Conservation (phyloP, 75 land plant species). For the Chamaecyparis obtusa region DNA sequence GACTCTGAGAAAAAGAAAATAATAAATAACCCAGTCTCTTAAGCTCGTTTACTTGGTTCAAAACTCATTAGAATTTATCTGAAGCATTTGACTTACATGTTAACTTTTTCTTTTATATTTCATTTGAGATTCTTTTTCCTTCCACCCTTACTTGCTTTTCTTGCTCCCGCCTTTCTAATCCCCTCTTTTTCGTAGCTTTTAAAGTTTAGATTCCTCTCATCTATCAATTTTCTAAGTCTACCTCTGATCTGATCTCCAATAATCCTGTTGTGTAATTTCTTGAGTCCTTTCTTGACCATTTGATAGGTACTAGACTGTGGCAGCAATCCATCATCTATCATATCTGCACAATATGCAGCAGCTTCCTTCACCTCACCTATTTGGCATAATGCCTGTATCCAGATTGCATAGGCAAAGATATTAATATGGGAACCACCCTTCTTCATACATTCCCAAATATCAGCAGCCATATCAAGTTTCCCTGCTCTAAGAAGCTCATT, state of each 20-base stretch:
- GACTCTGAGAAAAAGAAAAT: not conserved
- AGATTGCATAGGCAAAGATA: slow-evolving; percentile 71
- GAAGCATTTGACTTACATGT: not conserved
- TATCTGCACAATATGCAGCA: slow-evolving; percentile 56
- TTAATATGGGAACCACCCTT: slow-evolving; percentile 48
- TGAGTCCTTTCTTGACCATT: slow-evolving; percentile 64
- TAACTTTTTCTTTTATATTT: not conserved
- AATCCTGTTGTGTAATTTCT: slow-evolving; percentile 49
- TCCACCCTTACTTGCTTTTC: slow-evolving; percentile 20
- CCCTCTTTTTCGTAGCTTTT: slow-evolving; percentile 65
- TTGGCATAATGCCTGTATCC: slow-evolving; percentile 67
- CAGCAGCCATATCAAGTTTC: slow-evolving; percentile 60
- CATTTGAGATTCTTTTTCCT: slow-evolving; percentile 15
- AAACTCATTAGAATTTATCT: not conserved
- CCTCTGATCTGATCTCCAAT: slow-evolving; percentile 64
- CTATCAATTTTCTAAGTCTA: slow-evolving; percentile 66
- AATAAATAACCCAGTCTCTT: not conserved
- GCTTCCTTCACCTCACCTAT: slow-evolving; percentile 67
- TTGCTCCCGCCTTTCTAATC: slow-evolving; percentile 33
- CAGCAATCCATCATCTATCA: slow-evolving; percentile 63
- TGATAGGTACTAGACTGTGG: slow-evolving; percentile 72
- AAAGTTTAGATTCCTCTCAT: slow-evolving; percentile 47
- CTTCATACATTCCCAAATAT: slow-evolving; percentile 51
- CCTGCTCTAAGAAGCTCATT: slow-evolving; percentile 49
- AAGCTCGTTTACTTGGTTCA: not conserved